A percentile compares a stretch with the other conserved stretches of the same genome.
Conservation (phyloP, 1,139 yeast genomes). For the Pneumocystis oryctolagi region DNA sequence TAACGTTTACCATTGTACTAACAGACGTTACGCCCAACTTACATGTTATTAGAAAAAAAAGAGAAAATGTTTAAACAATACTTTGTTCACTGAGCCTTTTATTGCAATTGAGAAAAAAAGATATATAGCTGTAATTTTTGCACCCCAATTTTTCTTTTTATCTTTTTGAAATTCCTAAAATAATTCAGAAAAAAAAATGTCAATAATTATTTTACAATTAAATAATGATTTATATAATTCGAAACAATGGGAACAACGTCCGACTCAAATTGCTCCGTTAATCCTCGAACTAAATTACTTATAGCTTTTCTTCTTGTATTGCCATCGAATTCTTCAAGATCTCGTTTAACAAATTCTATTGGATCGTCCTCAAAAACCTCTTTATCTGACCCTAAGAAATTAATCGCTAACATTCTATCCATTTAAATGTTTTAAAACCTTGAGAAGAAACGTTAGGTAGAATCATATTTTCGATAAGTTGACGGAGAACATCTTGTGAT, state of each 20-base stretch:
- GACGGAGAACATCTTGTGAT: slow-evolving; percentile 52
- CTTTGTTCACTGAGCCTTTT: slow-evolving; percentile 39
- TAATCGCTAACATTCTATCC: slow-evolving; percentile 20
- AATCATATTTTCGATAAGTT: slow-evolving; percentile 67
- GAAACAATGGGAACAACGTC: slow-evolving; percentile 61
- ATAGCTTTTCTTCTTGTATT: slow-evolving; percentile 87
- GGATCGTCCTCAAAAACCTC: slow-evolving; percentile 96
- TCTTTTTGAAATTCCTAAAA: slow-evolving; percentile 30
- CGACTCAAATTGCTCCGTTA: slow-evolving; percentile 65
- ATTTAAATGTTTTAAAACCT: not conserved
- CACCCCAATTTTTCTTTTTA: slow-evolving; percentile 48
- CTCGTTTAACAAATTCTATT: slow-evolving; percentile 76
- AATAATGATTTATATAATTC: slow-evolving; percentile 57
- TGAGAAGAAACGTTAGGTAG: slow-evolving; percentile 71
- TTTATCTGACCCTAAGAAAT: slow-evolving; percentile 49
- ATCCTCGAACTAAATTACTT: slow-evolving; percentile 75
- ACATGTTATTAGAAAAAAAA: slow-evolving; percentile 34
- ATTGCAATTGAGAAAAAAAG: slow-evolving; percentile 81
- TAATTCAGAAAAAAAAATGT: not conserved
- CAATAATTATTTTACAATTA: slow-evolving; percentile 19
- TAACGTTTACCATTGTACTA: slow-evolving; percentile 70
- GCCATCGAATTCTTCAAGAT: slow-evolving; percentile 85
- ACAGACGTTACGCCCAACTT: slow-evolving; percentile 72
- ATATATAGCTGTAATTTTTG: slow-evolving; percentile 75
- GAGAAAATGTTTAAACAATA: not conserved